phyloP scores from a whole-genome alignment of 305 asterid species.

The Fraxinus albicans region DNA sequence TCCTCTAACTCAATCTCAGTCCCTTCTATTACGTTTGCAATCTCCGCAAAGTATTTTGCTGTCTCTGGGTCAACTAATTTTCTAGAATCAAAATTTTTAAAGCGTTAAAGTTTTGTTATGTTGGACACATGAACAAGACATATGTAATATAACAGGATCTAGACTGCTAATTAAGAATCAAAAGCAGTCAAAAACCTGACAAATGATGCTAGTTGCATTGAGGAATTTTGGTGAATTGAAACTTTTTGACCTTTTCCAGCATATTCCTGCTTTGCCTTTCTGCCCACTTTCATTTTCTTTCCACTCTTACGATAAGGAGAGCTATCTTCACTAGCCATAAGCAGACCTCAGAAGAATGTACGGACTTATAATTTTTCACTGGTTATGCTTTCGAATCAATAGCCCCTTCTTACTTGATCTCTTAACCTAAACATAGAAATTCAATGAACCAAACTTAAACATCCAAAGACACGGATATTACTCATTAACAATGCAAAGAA shows the following conservation, averaged over 20 bases:
- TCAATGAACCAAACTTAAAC: constrained; percentile 4
- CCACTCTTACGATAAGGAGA: constrained; percentile 26
- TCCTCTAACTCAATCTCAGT: constrained; percentile 71
- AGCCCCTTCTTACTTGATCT: constrained; percentile 32
- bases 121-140: neutral
- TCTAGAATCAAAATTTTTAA: constrained; percentile 39
- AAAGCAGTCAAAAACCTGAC: constrained; percentile 49
- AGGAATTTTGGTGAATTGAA: constrained; percentile 30
- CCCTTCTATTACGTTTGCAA: constrained; percentile 80
- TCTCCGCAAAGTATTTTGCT: constrained; percentile 74
- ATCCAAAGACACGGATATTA: neutral
- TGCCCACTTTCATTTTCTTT: constrained; percentile 53
- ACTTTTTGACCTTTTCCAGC: constrained; percentile 30
- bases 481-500: neutral
- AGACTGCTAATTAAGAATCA: constrained; percentile 15
- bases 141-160: neutral
- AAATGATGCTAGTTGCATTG: constrained; percentile 42
- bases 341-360: neutral
- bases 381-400: constrained; percentile 32
- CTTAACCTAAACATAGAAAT: constrained; percentile 23
- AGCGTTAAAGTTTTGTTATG: neutral
- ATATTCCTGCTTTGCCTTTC: constrained; percentile 42
- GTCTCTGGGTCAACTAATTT: constrained; percentile 82
- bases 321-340: constrained; percentile 37
- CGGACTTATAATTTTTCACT: too few relatives aligned